Evolutionary conservation across 805 yeast genomes (phyloP).

Genomic region (Henningerozyma blattae): DNA sequence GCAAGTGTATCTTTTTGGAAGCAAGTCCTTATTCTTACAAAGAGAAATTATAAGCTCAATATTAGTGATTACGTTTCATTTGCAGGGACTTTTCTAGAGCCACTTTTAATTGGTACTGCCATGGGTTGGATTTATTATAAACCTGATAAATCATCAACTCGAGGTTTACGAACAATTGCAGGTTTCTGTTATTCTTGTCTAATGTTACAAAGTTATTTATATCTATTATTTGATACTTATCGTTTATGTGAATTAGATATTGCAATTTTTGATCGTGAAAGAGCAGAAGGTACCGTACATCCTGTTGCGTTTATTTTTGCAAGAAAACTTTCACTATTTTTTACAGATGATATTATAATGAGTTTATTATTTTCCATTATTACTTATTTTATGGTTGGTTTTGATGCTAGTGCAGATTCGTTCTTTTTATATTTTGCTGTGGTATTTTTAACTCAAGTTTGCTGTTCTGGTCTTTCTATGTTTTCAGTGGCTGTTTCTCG

Average conservation of each 20-base stretch:
- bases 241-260: constrained; percentile 44
- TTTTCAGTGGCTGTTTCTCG: constrained; percentile 40
- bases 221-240: constrained; percentile 45
- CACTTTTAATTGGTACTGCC: constrained; percentile 43
- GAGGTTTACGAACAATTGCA: constrained; percentile 51
- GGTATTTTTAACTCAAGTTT: constrained; percentile 42
- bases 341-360: constrained; percentile 58
- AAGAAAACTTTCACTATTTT: constrained; percentile 50
- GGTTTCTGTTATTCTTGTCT: constrained; percentile 41
- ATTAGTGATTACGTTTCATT: constrained; percentile 40
- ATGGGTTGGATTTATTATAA: constrained; percentile 68
- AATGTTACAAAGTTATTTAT: constrained; percentile 44
- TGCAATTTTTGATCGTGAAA: constrained; percentile 50
- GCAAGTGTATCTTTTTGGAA: constrained; percentile 30
- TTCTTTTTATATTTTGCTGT: constrained; percentile 57
- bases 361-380: constrained; percentile 47
- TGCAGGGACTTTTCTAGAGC: constrained; percentile 32
- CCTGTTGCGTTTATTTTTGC: constrained; percentile 55
- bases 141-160: constrained; percentile 29
- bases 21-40: constrained; percentile 32
- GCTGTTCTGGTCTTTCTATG: constrained; percentile 19
- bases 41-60: constrained; percentile 35
- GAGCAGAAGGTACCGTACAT: constrained; percentile 56
- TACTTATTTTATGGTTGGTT: constrained; percentile 70
- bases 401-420: constrained; percentile 35